Conservation (phyloP, 495 filamentous ascomycete species). For the Cercophora newfieldiana region DNA sequence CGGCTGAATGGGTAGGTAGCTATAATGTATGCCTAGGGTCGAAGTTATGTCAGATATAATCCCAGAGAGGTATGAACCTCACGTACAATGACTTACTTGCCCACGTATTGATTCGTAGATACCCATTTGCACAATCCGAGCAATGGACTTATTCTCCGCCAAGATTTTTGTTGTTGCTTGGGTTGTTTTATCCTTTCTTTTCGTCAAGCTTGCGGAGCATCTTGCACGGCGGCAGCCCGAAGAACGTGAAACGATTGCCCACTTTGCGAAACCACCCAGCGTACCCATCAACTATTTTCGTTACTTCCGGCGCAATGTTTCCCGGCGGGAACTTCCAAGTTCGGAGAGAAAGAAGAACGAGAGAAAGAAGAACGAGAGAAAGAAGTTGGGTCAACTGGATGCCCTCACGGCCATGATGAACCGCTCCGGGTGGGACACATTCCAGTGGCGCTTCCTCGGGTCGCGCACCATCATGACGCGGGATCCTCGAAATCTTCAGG, state of each 20-base stretch:
- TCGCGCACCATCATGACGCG: slow-evolving; percentile 1
- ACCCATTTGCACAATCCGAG: background rate
- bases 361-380: background rate
- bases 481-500: background rate
- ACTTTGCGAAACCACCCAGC: background rate
- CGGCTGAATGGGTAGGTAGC: no score
- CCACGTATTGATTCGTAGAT: no score
- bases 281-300: background rate
- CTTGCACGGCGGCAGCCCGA: background rate
- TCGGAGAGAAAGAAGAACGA: background rate
- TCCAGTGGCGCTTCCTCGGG: slow-evolving; percentile 1
- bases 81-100: no score
- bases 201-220: background rate
- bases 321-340: background rate
- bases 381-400: background rate
- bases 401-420: slow-evolving; percentile 3
- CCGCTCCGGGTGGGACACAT: background rate
- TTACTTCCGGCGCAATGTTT: slow-evolving; percentile 3
- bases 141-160: background rate
- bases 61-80: no score
- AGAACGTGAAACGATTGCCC: background rate
- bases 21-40: no score
- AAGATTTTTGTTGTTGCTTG: background rate
- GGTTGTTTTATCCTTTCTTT: background rate
- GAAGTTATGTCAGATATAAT: no score